These are phyloP conservation scores for Polychaeton citri DNA, from an alignment of 2,329 filamentous ascomycete genomes.

Conservation along the genomic window DNA sequence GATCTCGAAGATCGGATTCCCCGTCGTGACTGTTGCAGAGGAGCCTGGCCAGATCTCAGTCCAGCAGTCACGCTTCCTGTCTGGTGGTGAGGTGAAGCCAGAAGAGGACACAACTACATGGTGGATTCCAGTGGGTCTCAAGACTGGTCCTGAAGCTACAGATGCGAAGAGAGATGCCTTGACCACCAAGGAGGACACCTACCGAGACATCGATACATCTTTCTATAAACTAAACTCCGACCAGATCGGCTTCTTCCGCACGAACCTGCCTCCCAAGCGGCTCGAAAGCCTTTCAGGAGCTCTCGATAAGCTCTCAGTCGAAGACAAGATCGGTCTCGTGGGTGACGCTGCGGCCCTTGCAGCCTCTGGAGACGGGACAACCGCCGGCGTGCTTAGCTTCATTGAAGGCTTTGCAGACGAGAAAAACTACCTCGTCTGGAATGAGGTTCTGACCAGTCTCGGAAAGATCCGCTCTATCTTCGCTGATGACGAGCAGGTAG, in stretches of 20 bases:
- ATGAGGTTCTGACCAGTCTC: constrained; percentile 66
- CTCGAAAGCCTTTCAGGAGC: constrained; percentile 68
- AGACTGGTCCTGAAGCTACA: constrained; percentile 55
- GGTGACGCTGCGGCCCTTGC: constrained; percentile 83
- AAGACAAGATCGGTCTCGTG: constrained; percentile 87
- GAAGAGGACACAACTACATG: constrained; percentile 86
- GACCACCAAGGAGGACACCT: constrained; percentile 61
- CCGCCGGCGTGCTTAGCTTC: constrained; percentile 68
- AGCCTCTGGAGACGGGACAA: constrained; percentile 72
- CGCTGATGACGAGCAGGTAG: constrained; percentile 57
- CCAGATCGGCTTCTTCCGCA: constrained; percentile 80
- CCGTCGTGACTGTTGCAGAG: constrained; percentile 75
- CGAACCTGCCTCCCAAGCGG: constrained; percentile 79
- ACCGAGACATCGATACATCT: constrained; percentile 58
- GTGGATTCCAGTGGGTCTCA: constrained; percentile 87
- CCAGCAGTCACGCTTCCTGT: constrained; percentile 79
- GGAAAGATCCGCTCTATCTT: constrained; percentile 74
- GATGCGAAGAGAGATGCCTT: constrained; percentile 55
- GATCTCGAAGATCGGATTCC: constrained; percentile 93
- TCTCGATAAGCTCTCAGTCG: constrained; percentile 60
- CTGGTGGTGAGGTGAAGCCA: constrained; percentile 77
- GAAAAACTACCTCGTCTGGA: constrained; percentile 78
- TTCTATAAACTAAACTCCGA: constrained; percentile 94
- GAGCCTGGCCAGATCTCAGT: constrained; percentile 69
- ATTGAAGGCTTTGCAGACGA: constrained; percentile 74